Base-by-base conservation (phyloP, 805 yeast species). In the Suhomyces faveliae region DNA sequence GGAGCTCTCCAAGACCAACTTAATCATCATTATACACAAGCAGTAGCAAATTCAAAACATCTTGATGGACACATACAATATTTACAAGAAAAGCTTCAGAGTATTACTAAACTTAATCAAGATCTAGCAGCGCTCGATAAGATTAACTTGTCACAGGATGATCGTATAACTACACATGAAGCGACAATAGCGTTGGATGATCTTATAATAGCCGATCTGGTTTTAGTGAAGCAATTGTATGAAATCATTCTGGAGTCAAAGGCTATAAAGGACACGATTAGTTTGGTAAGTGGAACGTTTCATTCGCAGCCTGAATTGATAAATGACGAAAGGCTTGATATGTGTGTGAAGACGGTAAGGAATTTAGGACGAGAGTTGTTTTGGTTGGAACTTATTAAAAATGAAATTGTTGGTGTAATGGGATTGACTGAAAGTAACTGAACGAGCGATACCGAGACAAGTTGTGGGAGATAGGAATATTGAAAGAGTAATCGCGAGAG, bases 261-360 rank as follows among this genome's bases (percentile, higher is more conserved):
- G 50, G 87, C 96, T 1, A 76, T 84, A n/a, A 78, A 78, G 24
- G 96, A 91, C 59, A 73, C 91, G 0, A 58, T 79, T 10, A 73
- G 78, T 48, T 73, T 81, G 9, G 68, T 90, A 8, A 78, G 80
- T 4, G 79, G 82, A 17, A 76, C 80, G 3, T 79, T 50, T 20
- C 58, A 58, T 2, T 51, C 61, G 3, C 63, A 66, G 47, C 54
- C 57, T 1, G 76, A 72, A 51, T 42, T 71, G 3, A 64, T 73
- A 25, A 67, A 57, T 43, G 68, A 73, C 54, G 51, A 50, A 2
- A 64, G 56, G 13, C 48, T 71, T 25, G 76, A 71, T 27, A 39
- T 51, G 3, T 68, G 73, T 49, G 65, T 71, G 7, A 68, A 67
- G 52, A 51, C 64, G 3, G 66, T 70, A 4, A 47, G 78, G 42